phyloP scores from a whole-genome alignment of 2,329 filamentous ascomycete species.

The Aspergillus texensis region DNA sequence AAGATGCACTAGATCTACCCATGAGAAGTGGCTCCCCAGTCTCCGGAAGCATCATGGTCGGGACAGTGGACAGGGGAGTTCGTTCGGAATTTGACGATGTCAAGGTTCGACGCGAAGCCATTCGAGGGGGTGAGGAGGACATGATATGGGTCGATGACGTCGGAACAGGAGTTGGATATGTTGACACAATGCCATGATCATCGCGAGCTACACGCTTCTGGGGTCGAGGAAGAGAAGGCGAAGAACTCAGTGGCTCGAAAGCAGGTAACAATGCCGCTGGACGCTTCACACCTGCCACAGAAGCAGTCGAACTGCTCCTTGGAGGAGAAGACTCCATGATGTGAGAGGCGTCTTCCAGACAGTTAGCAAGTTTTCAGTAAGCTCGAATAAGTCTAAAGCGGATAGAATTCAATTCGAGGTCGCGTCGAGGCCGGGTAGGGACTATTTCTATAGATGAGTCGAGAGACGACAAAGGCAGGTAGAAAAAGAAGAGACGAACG shows the following conservation, averaged over 20 bases:
- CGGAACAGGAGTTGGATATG: slow-evolving; percentile 90
- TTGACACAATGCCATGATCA: slow-evolving; percentile 49
- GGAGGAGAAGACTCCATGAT: slow-evolving; percentile 46
- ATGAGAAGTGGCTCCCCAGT: slow-evolving; percentile 82
- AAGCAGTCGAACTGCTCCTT: slow-evolving; percentile 36
- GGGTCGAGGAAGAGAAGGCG: slow-evolving; percentile 51
- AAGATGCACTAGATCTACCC: slow-evolving; percentile 92
- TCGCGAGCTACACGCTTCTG: slow-evolving; percentile 51
- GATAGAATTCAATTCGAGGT: slow-evolving; percentile 26
- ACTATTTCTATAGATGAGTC: slow-evolving; percentile 17
- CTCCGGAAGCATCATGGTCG: slow-evolving; percentile 76
- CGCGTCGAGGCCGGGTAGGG: slow-evolving; percentile 24
- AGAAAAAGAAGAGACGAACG: slow-evolving; percentile 19
- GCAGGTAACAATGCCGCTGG: slow-evolving; percentile 52
- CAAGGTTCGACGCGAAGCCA: slow-evolving; percentile 60
- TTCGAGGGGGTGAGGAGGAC: slow-evolving; percentile 77
- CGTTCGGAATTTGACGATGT: slow-evolving; percentile 68
- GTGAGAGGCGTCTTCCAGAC: slow-evolving; percentile 4
- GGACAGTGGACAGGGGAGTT: slow-evolving; percentile 78
- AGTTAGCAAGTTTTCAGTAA: slow-evolving; percentile 15
- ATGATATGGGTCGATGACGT: slow-evolving; percentile 92
- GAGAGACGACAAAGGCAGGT: slow-evolving; percentile 11
- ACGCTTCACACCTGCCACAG: slow-evolving; percentile 48
- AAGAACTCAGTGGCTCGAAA: slow-evolving; percentile 53
- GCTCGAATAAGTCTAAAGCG: slow-evolving; percentile 5